Percentiles rank a stretch among this genome's conserved stretches.
These are phyloP conservation scores for Tephrocybe sp. DNA, from an alignment of 768 basidiomycete species.

Conservation along the genomic window DNA sequence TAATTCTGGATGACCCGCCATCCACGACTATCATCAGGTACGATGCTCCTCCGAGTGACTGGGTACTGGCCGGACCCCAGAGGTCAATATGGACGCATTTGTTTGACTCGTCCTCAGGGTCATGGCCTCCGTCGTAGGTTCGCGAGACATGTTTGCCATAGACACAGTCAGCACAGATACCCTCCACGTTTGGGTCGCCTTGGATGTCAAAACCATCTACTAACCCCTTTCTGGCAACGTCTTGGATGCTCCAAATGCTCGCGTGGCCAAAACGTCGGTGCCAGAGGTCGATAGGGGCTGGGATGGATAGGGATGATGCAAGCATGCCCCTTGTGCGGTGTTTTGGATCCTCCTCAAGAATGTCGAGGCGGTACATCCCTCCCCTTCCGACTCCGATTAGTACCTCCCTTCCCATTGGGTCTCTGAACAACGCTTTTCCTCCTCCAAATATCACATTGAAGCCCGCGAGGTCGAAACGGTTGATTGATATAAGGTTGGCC, in stretches of 20 bases:
- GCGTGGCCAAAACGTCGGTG: not conserved
- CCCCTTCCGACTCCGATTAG: not conserved
- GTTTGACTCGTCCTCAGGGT: conserved; percentile 12
- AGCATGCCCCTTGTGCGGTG: too few species aligned
- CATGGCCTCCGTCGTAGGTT: conserved; percentile 21
- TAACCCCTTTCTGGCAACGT: not conserved
- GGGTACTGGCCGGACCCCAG: conserved; percentile 21
- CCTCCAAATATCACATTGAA: not conserved
- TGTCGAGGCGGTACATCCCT: not conserved
- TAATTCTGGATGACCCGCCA: conserved; percentile 15
- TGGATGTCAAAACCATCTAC: conserved; percentile 22
- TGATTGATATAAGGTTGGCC: not conserved
- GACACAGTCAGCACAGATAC: conserved; percentile 25
- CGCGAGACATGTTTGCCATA: conserved; percentile 18
- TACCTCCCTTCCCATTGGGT: not conserved
- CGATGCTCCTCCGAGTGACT: conserved; percentile 12
- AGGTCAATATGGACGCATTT: conserved; percentile 17
- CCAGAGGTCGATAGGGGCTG: too few species aligned
- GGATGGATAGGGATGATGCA: too few species aligned
- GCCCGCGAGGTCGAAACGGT: not conserved
- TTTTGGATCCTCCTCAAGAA: too few species aligned
- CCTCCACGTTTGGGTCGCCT: not conserved
- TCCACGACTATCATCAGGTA: conserved; percentile 27
- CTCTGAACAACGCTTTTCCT: not conserved
- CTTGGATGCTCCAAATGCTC: not conserved